Conservation (phyloP, 352 stramenopile species). For the Globisporangium mamillatum region DNA sequence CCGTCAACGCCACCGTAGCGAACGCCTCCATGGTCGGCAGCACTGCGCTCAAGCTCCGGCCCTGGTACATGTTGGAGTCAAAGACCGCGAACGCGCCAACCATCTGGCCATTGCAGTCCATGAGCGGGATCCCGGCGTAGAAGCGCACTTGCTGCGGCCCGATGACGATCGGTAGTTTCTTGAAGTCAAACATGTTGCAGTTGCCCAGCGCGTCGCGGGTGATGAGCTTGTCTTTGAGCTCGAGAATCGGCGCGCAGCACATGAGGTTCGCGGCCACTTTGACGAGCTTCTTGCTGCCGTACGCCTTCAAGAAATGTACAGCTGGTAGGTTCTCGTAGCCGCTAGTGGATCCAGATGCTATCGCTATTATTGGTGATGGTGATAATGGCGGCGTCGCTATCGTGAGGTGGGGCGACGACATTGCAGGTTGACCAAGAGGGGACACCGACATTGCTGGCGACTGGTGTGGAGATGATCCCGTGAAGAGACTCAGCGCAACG, state of each 20-base stretch:
- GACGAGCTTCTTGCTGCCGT: slow-evolving; percentile 43
- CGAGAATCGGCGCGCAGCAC: slow-evolving; percentile 69
- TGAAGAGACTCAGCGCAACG: slow-evolving; percentile 59
- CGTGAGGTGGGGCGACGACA: not conserved
- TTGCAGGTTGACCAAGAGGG: not conserved
- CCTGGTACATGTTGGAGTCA: slow-evolving; percentile 36
- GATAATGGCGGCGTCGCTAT: slow-evolving; percentile 13
- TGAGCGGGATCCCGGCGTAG: slow-evolving; percentile 65
- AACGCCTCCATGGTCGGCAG: slow-evolving; percentile 40
- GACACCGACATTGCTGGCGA: not conserved
- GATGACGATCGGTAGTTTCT: slow-evolving; percentile 60
- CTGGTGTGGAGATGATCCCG: not conserved
- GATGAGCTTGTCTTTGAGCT: slow-evolving; percentile 35
- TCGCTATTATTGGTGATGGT: not conserved
- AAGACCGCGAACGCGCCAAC: slow-evolving; percentile 70
- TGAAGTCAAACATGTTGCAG: slow-evolving; percentile 44
- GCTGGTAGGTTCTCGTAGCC: slow-evolving; percentile 18
- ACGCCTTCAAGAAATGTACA: slow-evolving; percentile 50
- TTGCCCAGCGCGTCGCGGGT: slow-evolving; percentile 43
- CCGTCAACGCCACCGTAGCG: slow-evolving; percentile 29
- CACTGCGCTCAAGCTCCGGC: slow-evolving; percentile 37
- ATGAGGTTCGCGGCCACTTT: slow-evolving; percentile 53
- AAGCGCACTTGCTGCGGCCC: slow-evolving; percentile 68
- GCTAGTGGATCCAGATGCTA: not conserved
- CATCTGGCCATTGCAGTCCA: slow-evolving; percentile 37